Percentiles rank a stretch among this genome's conserved stretches.
Evolutionary conservation across 1,139 yeast genomes (phyloP).

Genomic region (Schwanniomyces etchellsii): DNA sequence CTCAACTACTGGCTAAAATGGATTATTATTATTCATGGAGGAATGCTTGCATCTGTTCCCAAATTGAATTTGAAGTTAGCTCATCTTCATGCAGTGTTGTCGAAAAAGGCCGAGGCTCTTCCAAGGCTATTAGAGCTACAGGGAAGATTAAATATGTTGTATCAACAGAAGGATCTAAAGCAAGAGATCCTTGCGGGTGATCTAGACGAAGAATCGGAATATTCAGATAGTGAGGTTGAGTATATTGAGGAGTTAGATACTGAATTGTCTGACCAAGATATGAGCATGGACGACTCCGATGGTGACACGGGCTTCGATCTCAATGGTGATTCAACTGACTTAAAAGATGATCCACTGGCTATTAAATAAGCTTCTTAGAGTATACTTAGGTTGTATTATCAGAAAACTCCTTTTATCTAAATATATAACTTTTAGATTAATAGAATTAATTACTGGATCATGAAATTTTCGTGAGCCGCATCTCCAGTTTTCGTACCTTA

Average conservation of each 20-base stretch:
- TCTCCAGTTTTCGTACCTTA: too few species aligned
- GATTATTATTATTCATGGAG: constrained; percentile 89
- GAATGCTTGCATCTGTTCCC: constrained; percentile 63
- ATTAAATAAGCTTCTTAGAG: too few species aligned
- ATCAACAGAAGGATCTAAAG: constrained; percentile 67
- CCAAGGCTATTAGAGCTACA: constrained; percentile 79
- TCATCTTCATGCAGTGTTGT: constrained; percentile 70
- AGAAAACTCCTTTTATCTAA: too few species aligned
- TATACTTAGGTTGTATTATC: too few species aligned
- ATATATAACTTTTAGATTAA: too few species aligned
- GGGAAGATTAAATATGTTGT: constrained; percentile 69
- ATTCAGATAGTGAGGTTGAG: constrained; percentile 32
- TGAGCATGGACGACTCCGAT: constrained; percentile 10
- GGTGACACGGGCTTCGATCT: too few species aligned
- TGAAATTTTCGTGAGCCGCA: too few species aligned
- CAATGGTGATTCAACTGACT: too few species aligned
- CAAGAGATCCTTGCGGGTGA: constrained; percentile 38
- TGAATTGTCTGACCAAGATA: constrained; percentile 17
- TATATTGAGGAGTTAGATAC: constrained; percentile 39
- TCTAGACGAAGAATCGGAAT: constrained; percentile 18
- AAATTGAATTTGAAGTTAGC: constrained; percentile 64
- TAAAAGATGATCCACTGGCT: too few species aligned
- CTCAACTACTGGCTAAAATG: constrained; percentile 89
- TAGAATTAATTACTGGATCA: too few species aligned
- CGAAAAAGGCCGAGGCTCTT: constrained; percentile 67